A percentile compares a stretch with the other conserved stretches of the same genome.
Conservation (phyloP, 108 stramenopile species). For the Stephanodiscus minutulus region DNA sequence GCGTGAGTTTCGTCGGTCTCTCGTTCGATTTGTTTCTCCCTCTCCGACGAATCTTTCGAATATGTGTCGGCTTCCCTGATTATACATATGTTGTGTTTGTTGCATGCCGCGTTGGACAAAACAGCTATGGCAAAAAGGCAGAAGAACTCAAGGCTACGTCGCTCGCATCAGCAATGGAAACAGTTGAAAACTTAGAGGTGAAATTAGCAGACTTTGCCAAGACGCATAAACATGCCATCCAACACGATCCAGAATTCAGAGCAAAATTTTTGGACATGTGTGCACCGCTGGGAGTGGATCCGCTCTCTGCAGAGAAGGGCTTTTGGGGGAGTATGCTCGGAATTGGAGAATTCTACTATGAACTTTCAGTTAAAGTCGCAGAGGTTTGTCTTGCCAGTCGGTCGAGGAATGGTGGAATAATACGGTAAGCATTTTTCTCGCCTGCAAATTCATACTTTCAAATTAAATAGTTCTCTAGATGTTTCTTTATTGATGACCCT, state of each 20-base stretch:
- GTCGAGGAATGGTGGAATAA: conserved; percentile 94
- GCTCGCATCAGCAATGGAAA: conserved; percentile 80
- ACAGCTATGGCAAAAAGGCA: conserved; percentile 49
- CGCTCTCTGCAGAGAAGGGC: conserved; percentile 67
- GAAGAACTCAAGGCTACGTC: conserved; percentile 80
- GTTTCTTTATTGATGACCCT: background rate
- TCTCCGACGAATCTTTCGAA: background rate
- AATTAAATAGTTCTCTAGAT: background rate
- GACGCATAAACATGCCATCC: conserved; percentile 88
- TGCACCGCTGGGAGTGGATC: conserved; percentile 85
- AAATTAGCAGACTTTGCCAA: conserved; percentile 89
- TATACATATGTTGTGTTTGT: background rate
- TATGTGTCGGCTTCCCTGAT: background rate
- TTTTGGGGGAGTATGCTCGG: conserved; percentile 75
- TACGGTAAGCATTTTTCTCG: conserved; percentile 36
- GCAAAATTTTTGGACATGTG: conserved; percentile 96
- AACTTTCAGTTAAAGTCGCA: conserved; percentile 96
- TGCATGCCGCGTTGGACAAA: background rate
- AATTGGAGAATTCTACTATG: conserved; percentile 97
- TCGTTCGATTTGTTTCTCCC: background rate
- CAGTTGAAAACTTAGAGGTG: conserved; percentile 72
- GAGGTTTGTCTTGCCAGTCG: conserved; percentile 92
- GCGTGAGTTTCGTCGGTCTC: conserved; percentile 25
- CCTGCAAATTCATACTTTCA: background rate
- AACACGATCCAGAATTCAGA: conserved; percentile 90